These are phyloP conservation scores for Primulina eburnea DNA, from an alignment of 257 asterid species.

Conservation along the genomic window DNA sequence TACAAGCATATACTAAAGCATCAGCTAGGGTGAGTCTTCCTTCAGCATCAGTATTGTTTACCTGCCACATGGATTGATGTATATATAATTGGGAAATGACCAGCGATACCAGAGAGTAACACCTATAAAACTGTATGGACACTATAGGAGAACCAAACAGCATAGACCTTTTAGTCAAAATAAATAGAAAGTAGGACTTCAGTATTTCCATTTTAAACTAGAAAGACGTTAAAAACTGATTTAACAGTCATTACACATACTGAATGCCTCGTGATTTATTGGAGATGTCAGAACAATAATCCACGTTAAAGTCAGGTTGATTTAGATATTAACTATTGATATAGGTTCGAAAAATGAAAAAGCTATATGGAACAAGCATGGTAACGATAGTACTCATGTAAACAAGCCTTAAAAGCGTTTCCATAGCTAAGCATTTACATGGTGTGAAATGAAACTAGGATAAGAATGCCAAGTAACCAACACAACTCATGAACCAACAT, in stretches of 20 bases:
- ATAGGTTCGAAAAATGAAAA: background rate
- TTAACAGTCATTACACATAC: no score
- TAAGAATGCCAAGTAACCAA: background rate
- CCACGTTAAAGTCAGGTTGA: background rate
- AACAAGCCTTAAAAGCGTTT: background rate
- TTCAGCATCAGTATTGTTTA: slow-evolving; percentile 97
- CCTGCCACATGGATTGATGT: slow-evolving; percentile 42
- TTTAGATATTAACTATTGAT: background rate
- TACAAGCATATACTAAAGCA: slow-evolving; percentile 92
- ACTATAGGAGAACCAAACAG: background rate
- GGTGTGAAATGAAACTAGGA: background rate
- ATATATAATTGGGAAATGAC: slow-evolving; percentile 9
- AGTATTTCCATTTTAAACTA: background rate
- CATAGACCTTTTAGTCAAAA: background rate
- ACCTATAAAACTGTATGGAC: background rate
- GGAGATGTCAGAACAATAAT: no score
- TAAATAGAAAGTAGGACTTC: no score
- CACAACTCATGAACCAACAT: background rate
- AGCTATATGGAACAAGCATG: background rate
- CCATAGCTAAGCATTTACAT: no score
- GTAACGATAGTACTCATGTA: background rate
- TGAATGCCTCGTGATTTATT: no score
- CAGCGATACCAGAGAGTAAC: background rate
- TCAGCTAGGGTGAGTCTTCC: slow-evolving; percentile 98
- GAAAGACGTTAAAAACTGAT: background rate